Percentiles rank a stretch among this genome's conserved stretches.
Evolutionary conservation across 495 filamentous ascomycete species (phyloP).

Genomic region (Penicillium verhagenii): DNA sequence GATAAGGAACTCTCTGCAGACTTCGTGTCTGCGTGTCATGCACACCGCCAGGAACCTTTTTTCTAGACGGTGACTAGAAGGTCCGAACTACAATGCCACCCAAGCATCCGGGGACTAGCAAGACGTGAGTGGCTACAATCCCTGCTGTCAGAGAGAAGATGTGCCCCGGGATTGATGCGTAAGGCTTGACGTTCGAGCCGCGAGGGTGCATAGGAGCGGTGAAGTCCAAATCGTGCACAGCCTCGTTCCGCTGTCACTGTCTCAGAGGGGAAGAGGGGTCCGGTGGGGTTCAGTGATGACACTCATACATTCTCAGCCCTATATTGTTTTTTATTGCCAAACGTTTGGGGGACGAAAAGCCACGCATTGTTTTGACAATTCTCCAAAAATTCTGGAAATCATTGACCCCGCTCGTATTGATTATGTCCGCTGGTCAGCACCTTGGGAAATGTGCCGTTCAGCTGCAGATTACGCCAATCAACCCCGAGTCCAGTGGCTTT

Average conservation of each 20-base stretch:
- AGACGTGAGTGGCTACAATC: conserved; percentile 20
- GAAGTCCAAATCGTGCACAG: conserved; percentile 7
- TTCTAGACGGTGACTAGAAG: conserved; percentile 37
- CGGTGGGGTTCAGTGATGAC: neutral
- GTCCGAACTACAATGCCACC: conserved; percentile 19
- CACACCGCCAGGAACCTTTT: conserved; percentile 32
- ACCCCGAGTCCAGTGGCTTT: neutral
- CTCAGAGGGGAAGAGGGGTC: neutral
- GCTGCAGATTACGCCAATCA: conserved; percentile 23
- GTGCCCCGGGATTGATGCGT: conserved; percentile 19
- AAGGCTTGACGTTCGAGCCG: conserved; percentile 23
- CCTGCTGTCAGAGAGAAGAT: conserved; percentile 8
- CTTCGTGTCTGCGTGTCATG: conserved; percentile 12
- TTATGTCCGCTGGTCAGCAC: conserved; percentile 13
- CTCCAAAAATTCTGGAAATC: neutral
- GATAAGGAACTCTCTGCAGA: neutral
- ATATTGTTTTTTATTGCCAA: neutral
- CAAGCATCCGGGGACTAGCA: conserved; percentile 24
- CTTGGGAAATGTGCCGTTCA: conserved; percentile 13
- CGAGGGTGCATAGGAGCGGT: conserved; percentile 24
- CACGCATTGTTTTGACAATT: neutral
- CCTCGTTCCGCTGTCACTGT: neutral
- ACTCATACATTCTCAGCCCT: neutral
- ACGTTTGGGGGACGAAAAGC: neutral
- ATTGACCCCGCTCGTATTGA: neutral